Base-by-base conservation (phyloP, 805 yeast genomes). In the Pichia eremophila region DNA sequence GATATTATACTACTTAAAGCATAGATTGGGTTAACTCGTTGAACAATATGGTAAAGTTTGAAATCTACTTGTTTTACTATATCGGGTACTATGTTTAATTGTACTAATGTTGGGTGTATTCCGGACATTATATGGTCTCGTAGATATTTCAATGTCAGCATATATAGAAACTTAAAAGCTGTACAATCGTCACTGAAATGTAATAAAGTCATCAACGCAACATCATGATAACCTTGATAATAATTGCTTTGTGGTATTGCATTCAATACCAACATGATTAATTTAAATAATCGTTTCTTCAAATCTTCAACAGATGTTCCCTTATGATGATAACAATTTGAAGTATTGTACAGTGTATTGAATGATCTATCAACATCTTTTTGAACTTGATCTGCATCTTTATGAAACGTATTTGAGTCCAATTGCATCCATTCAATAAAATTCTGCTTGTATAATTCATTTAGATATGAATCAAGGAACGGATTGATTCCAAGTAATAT, bases 191-290 rank as follows among this genome's bases (percentile, higher is more conserved):
- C 40, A 14, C 54, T 55, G 43, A 79, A 77, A 1, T 83, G 76
- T 17, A 83, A 59, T 5, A 85, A 65, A 8, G 85, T 68, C 5
- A 85, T 73, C 36, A 85, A 73, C 1, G 87, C 89, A 19, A 93
- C 70, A 57, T 93, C 98, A 63, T 91, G 98, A 62, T 75, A 87
- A 0, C 99, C 99, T 65, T 91, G 99, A 62, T 89, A 91, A 63
- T 91, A 91, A 49, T 78, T 70, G 39, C 90, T 67, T 4, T 63
- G 57, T 0, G 90, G 90, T 54, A 81, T 68, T 15, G 70, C 72
- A 38, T 87, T 65, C 14, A 93, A 68, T 2, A 88, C 69, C 18
- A 69, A 67, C 14, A 75, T 63, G 4, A 87, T 73, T 14, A 82
- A 52, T 6, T 61, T 61, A 25, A 57, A 60, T 44, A 82, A 65